phyloP scores from a whole-genome alignment of 1,284 basidiomycete species.

The Stereum hirsutum region DNA sequence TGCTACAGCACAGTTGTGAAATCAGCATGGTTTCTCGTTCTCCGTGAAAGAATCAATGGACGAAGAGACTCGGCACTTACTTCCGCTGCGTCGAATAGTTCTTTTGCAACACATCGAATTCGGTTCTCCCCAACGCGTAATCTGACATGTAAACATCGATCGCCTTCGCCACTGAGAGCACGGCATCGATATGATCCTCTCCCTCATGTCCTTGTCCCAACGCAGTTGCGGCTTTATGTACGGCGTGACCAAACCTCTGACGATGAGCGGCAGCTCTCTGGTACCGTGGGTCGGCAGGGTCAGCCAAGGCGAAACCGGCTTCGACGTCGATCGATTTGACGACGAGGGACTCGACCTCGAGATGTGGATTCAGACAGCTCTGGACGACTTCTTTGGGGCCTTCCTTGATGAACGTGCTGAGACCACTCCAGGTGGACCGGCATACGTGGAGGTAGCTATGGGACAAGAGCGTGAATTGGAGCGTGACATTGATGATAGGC shows the following conservation, averaged over 20 bases:
- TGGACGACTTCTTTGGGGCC: conserved; percentile 44
- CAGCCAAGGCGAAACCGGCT: conserved; percentile 69
- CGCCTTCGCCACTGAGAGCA: conserved; percentile 59
- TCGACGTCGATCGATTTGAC: conserved; percentile 54
- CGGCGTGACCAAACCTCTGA: conserved; percentile 57
- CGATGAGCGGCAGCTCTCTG: conserved; percentile 56
- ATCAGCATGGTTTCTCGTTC: background rate
- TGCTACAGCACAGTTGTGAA: conserved; percentile 24
- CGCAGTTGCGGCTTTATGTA: conserved; percentile 64
- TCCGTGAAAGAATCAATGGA: background rate
- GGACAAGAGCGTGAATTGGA: conserved; percentile 4
- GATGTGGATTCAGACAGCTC: conserved; percentile 48
- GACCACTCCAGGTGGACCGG: conserved; percentile 62
- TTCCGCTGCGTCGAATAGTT: conserved; percentile 60
- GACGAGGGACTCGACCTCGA: conserved; percentile 58
- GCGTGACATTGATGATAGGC: conserved; percentile 4
- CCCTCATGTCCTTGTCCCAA: conserved; percentile 49
- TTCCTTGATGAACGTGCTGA: conserved; percentile 61
- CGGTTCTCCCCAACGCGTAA: conserved; percentile 56
- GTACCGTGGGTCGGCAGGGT: conserved; percentile 73
- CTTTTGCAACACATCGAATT: conserved; percentile 58
- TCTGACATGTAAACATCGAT: conserved; percentile 72
- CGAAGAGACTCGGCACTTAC: conserved; percentile 30
- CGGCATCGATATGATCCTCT: conserved; percentile 92
- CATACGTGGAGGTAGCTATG: conserved; percentile 54